Evolutionary conservation across 768 basidiomycete species (phyloP), one percentile per base, ranked within the genome.

Genomic region (Suillus clintonianus): DNA sequence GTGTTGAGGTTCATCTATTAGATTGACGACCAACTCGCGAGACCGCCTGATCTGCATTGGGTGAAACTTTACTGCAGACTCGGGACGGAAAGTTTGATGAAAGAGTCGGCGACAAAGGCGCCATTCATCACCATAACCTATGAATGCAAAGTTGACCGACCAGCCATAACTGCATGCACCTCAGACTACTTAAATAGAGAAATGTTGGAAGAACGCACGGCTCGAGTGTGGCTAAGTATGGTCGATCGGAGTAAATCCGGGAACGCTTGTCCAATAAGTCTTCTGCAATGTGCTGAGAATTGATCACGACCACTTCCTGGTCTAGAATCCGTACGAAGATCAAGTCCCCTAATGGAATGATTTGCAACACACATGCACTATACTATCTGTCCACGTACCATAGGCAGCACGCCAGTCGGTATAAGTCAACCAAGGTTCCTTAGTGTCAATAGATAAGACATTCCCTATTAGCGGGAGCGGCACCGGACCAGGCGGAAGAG

Each of bases 401-500:
- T 70, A 70, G 30, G 71, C 59, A 41, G 71, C 65, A 27, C 70
- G 65, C 78, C 76, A 79, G 43, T 69, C 65, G 11, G 73, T 68
- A 64, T 84, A 85, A 1, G 74, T 70, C 47, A 71, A 65, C 75
- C 76, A 76, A 53, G 72, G 73, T 22, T 70, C 67, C 1, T 62
- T 61, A 64, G 43, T 71, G 15, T 79, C 74, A 47, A 83, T 72
- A 67, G 83, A 78, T 54, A 78, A 75, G 41, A 85, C 62, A 69
- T 84, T 82, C 8, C 84, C 84, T 39, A 85, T 63, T 42, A 85
- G 58, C 13, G 83, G 83, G 19, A 77, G 71, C 7, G 78, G 77
- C 42, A 70, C 75, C 4, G 85, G 85, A 11, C 85, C 85, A 56
- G 85, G 85, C 10, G 83, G 84, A 43, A 76, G 78, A 65, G 60